Conservation (phyloP, 1,139 yeast genomes). For the Scheffersomyces insectosa region DNA sequence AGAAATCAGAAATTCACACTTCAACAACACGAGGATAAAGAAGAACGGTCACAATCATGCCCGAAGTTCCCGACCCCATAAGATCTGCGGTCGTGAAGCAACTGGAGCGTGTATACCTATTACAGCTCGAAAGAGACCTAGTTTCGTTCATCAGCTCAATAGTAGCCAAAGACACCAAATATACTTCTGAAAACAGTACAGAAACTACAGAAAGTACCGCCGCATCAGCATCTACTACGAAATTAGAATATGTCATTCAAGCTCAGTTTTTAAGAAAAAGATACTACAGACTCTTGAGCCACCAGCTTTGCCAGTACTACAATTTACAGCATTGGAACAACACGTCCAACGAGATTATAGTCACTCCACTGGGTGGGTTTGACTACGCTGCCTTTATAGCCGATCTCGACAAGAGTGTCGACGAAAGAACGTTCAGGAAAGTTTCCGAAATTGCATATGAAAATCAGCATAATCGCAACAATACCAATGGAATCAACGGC, state of each 20-base stretch:
- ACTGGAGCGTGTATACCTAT: constrained; percentile 52
- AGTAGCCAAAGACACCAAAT: not conserved
- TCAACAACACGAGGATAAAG: too few relatives aligned
- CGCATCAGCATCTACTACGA: not conserved
- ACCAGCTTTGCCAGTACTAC: constrained; percentile 70
- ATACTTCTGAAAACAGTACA: not conserved
- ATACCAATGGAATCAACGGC: not conserved
- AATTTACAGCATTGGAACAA: constrained; percentile 38
- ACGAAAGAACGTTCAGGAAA: constrained; percentile 4
- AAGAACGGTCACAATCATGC: constrained; percentile 2
- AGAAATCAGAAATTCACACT: too few relatives aligned
- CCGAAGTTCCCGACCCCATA: constrained; percentile 6
- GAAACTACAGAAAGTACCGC: not conserved
- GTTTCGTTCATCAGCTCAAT: constrained; percentile 33
- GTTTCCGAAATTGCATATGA: constrained; percentile 3
- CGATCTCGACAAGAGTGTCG: not conserved
- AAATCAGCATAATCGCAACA: not conserved
- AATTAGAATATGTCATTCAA: constrained; percentile 14
- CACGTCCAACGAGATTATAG: constrained; percentile 28
- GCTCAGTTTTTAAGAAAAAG: constrained; percentile 56
- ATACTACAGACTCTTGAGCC: constrained; percentile 63
- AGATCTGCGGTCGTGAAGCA: constrained; percentile 44
- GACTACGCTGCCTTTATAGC: constrained; percentile 18
- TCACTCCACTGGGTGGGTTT: constrained; percentile 18
- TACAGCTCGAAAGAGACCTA: constrained; percentile 52